phyloP scores from a whole-genome alignment of 1,284 basidiomycete genomes.

The Porogramme epimiltina region DNA sequence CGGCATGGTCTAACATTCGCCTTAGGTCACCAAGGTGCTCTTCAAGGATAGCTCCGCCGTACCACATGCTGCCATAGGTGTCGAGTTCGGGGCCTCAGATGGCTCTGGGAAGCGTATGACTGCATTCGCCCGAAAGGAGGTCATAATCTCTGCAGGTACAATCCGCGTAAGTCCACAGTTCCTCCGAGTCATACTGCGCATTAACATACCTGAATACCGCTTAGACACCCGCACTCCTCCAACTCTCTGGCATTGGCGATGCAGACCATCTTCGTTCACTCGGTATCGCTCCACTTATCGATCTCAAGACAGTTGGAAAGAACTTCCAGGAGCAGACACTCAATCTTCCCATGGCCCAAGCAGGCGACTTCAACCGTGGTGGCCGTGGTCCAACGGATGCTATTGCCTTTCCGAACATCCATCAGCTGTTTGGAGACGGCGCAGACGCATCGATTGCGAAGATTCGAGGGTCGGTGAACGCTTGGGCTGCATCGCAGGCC shows the following conservation, averaged over 20 bases:
- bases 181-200: not conserved
- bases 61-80: conserved; percentile 51
- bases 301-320: conserved; percentile 44
- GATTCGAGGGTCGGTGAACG: conserved; percentile 34
- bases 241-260: conserved; percentile 49
- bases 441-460: conserved; percentile 35
- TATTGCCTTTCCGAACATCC: conserved; percentile 45
- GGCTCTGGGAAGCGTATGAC: conserved; percentile 25
- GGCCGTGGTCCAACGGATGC: conserved; percentile 33
- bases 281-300: conserved; percentile 38
- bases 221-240: conserved; percentile 43
- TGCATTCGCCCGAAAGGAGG: conserved; percentile 50
- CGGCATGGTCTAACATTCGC: not conserved
- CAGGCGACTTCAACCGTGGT: conserved; percentile 36
- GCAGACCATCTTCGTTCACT: conserved; percentile 38
- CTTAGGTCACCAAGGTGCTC: conserved; percentile 53
- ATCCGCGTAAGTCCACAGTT: conserved; percentile 19
- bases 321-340: conserved; percentile 53
- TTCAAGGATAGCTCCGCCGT: conserved; percentile 43
- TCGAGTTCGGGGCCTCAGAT: conserved; percentile 45
- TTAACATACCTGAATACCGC: not conserved
- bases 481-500: conserved; percentile 46
- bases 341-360: conserved; percentile 39
- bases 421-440: conserved; percentile 43
- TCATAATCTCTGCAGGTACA: conserved; percentile 53